These are phyloP conservation scores for Leptodontidium sp. DNA, from an alignment of 2,329 filamentous ascomycete species.

Conservation along the genomic window DNA sequence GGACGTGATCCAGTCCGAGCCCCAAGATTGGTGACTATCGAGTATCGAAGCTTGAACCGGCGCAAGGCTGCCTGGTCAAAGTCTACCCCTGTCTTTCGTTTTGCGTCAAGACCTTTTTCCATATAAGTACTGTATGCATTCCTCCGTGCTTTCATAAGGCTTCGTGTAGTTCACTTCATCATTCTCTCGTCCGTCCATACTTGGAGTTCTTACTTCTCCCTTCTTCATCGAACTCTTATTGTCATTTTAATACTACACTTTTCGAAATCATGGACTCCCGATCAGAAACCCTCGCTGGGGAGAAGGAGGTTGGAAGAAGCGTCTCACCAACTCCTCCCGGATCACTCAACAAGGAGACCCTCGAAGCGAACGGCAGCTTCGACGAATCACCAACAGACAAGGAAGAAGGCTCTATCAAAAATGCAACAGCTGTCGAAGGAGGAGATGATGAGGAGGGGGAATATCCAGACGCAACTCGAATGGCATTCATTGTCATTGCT, in stretches of 20 bases:
- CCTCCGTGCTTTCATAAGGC: constrained; percentile 10
- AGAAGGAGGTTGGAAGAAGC: constrained; percentile 36
- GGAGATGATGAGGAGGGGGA: constrained; percentile 34
- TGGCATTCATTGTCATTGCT: constrained; percentile 55
- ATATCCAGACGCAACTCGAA: constrained; percentile 42
- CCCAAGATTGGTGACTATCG: constrained; percentile 8
- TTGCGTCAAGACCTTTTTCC: not conserved
- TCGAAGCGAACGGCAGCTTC: constrained; percentile 18
- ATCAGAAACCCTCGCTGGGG: constrained; percentile 36
- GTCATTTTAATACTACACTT: constrained; percentile 10
- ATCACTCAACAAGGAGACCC: constrained; percentile 32
- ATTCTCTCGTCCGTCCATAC: not conserved
- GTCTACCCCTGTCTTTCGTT: constrained; percentile 2
- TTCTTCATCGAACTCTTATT: constrained; percentile 2
- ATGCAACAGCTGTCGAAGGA: constrained; percentile 9
- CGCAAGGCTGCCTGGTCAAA: constrained; percentile 15
- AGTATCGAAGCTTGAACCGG: not conserved
- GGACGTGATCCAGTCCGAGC: not conserved
- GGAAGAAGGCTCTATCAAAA: constrained; percentile 33
- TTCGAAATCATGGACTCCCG: constrained; percentile 34
- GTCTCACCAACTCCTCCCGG: constrained; percentile 29
- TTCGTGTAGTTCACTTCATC: not conserved
- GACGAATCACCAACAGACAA: constrained; percentile 32
- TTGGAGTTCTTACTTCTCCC: not conserved
- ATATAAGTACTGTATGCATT: constrained; percentile 10